These are phyloP conservation scores for Tuber aestivum DNA, from an alignment of 495 filamentous ascomycete species.

Conservation along the genomic window DNA sequence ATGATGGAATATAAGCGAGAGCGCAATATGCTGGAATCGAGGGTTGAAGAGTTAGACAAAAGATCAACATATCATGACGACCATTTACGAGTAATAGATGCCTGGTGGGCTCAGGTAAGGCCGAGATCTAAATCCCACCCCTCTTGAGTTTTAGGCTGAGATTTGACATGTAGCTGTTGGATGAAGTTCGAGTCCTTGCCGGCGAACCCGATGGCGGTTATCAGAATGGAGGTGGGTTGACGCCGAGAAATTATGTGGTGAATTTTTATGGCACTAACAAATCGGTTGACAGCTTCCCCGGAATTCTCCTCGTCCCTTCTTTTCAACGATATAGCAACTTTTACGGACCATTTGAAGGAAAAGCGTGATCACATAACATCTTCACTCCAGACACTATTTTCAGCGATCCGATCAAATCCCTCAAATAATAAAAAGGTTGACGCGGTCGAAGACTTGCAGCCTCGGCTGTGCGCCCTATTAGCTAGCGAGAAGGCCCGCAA, in stretches of 20 bases:
- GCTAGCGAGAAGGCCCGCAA: slow-evolving; percentile 74
- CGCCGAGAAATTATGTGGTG: background rate
- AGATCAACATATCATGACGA: slow-evolving; percentile 75
- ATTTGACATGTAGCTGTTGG: slow-evolving; percentile 59
- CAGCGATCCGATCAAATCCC: slow-evolving; percentile 31
- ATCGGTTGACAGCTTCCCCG: slow-evolving; percentile 42
- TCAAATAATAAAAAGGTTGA: slow-evolving; percentile 45
- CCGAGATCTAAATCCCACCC: slow-evolving; percentile 24
- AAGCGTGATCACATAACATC: slow-evolving; percentile 58
- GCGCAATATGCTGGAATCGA: slow-evolving; percentile 66
- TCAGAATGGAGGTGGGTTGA: slow-evolving; percentile 53
- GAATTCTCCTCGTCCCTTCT: slow-evolving; percentile 57
- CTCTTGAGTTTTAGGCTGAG: slow-evolving; percentile 41
- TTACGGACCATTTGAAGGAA: slow-evolving; percentile 66
- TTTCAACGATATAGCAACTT: slow-evolving; percentile 62
- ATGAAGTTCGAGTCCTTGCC: slow-evolving; percentile 71
- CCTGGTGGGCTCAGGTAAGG: slow-evolving; percentile 83
- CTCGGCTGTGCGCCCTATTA: slow-evolving; percentile 64
- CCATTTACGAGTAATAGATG: slow-evolving; percentile 79
- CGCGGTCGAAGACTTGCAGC: slow-evolving; percentile 64
- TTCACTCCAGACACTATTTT: slow-evolving; percentile 54
- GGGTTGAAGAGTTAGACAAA: slow-evolving; percentile 69
- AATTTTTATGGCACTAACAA: background rate
- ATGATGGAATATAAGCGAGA: slow-evolving; percentile 97
- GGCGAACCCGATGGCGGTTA: slow-evolving; percentile 48